A percentile compares a stretch with the other conserved stretches of the same genome.
These are phyloP conservation scores for Microthyrium microscopicum DNA, from an alignment of 2,329 filamentous ascomycete species.

Conservation along the genomic window DNA sequence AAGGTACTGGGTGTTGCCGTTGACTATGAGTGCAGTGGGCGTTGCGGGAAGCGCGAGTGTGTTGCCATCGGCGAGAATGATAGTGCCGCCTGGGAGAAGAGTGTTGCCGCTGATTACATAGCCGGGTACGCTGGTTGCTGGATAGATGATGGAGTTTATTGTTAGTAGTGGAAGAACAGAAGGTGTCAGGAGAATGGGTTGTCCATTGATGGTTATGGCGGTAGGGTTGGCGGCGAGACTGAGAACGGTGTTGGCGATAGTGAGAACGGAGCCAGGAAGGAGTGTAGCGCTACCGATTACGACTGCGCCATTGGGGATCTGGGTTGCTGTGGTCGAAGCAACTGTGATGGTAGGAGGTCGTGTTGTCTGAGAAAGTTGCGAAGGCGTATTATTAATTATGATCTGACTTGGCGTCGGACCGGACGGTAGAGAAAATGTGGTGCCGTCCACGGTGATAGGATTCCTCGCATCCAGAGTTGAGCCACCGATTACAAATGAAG, in stretches of 20 bases:
- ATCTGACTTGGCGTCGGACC: slow-evolving; percentile 6
- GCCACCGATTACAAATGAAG: slow-evolving; percentile 21
- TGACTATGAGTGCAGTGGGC: slow-evolving; percentile 6
- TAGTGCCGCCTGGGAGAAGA: slow-evolving; percentile 8
- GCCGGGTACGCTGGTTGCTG: slow-evolving; percentile 8
- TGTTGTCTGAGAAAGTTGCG: slow-evolving; percentile 15
- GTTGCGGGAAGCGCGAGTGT: slow-evolving; percentile 3
- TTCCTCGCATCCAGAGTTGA: slow-evolving; percentile 22
- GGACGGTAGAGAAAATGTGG: slow-evolving; percentile 17
- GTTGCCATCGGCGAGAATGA: slow-evolving; percentile 3
- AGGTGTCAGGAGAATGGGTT: slow-evolving; percentile 7
- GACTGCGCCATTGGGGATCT: slow-evolving; percentile 18
- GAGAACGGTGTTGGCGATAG: slow-evolving; percentile 15
- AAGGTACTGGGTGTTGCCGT: slow-evolving; percentile 4
- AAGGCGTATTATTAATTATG: slow-evolving; percentile 11
- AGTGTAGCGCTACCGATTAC: slow-evolving; percentile 21
- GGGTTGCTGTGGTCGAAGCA: slow-evolving; percentile 14
- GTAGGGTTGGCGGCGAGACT: slow-evolving; percentile 11
- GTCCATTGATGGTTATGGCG: slow-evolving; percentile 3
- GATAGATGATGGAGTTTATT: slow-evolving; percentile 6
- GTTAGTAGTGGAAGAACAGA: slow-evolving; percentile 7
- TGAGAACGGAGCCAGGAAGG: slow-evolving; percentile 21
- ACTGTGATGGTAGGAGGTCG: slow-evolving; percentile 17
- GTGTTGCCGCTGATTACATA: slow-evolving; percentile 8
- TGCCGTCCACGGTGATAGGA: slow-evolving; percentile 18